Evolutionary conservation across 768 basidiomycete genomes (phyloP), one percentile per base, ranked within the genome.

Genomic region (Boletus reticuloceps): DNA sequence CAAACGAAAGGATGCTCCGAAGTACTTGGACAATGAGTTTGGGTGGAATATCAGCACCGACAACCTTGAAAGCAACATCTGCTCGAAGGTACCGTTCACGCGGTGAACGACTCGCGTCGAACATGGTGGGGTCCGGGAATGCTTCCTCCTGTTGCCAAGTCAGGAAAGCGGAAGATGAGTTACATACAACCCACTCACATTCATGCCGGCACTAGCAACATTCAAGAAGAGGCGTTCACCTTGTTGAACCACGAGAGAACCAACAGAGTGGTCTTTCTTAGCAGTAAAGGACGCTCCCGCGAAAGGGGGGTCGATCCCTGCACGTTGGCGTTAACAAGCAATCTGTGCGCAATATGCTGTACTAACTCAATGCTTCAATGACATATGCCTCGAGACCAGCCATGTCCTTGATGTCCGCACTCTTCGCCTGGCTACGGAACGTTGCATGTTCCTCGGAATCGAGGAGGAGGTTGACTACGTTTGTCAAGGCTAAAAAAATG

Each of bases 221-320:
- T 91, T 77, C 44, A 90, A 66, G 66, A 89, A 91, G 19, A 91
- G 65, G 5, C 75, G 77, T 44, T 84, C 78, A 17, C 73, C 77
- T 60, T 82, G 72, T 51, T 71, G 74, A 46, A 85, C 65, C 2
- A 62, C 62, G 14, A 77, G 65, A 5, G 71, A 74, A 56, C 76
- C 76, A 32, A 86, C 61, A 0, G 67, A 61, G 32, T 77, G 73
- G 38, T 83, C 77, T 47, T 74, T 75, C 45, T 77, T 67, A 0
- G 81, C 78, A 52, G 80, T 67, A 48, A 86, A 86, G 63, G 80
- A 84, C 32, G 82, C 80, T 51, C 90, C 89, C 51, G 77, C 79
- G 75, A 91, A 85, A 4, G 85, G 79, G 11, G 90, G 88, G 42
- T 87, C 85, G 47, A 89, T 74, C 50, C 90, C 88, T 91, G 50